Conservation (phyloP, 768 basidiomycete species). For the Rhodotorula sphaerocarpa region DNA sequence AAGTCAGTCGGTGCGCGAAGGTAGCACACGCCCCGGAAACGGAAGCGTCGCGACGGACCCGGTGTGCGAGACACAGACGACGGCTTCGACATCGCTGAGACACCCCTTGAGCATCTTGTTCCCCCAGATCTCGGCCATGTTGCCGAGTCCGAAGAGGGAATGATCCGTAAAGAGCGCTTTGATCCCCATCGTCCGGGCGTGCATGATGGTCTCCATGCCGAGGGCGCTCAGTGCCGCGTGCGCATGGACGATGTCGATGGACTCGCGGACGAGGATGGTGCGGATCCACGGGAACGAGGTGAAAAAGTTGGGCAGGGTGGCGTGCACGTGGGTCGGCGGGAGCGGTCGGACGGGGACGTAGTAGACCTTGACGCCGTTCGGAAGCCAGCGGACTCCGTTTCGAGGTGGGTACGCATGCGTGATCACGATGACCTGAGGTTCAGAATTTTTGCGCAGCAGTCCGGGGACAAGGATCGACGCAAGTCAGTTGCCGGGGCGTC, state of each 20-base stretch:
- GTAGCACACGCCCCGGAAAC: not conserved
- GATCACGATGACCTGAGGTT: conserved; percentile 93
- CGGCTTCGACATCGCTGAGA: conserved; percentile 81
- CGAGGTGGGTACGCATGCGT: conserved; percentile 85
- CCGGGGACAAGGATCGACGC: too few species aligned
- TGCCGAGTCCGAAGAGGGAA: conserved; percentile 89
- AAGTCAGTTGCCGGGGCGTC: not conserved
- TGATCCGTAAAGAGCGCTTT: conserved; percentile 95
- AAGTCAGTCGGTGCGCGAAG: not conserved
- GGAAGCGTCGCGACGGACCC: conserved; percentile 53
- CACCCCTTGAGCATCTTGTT: conserved; percentile 87
- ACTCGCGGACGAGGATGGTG: conserved; percentile 76
- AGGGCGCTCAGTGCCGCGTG: conserved; percentile 85
- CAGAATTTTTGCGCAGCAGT: too few species aligned
- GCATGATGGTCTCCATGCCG: conserved; percentile 85
- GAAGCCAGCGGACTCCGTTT: conserved; percentile 79
- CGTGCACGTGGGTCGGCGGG: conserved; percentile 76
- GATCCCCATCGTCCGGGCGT: conserved; percentile 75
- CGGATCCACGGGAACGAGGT: conserved; percentile 85
- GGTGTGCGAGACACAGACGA: conserved; percentile 93
- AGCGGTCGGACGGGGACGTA: conserved; percentile 64
- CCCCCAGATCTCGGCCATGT: conserved; percentile 91
- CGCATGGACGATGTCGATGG: conserved; percentile 76
- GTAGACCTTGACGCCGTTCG: conserved; percentile 83
- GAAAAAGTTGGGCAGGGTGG: conserved; percentile 89